phyloP scores from a whole-genome alignment of 2,329 filamentous ascomycete species.

The Erysiphe pulchra region DNA sequence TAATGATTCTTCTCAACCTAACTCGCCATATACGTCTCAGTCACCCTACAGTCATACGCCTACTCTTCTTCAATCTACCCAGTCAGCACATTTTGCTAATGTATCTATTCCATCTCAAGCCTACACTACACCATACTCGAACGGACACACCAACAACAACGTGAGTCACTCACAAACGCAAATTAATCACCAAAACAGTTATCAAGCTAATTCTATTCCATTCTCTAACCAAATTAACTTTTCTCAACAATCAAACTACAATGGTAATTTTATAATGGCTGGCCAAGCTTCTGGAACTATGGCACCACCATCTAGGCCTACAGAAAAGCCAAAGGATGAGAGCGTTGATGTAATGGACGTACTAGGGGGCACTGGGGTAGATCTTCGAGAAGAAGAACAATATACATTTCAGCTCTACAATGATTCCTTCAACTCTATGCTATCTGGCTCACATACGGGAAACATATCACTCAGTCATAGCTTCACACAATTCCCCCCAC shows the following conservation, averaged over 20 bases:
- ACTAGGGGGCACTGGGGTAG: slow-evolving; percentile 61
- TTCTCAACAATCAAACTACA: slow-evolving; percentile 1
- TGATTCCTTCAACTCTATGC: slow-evolving; percentile 20
- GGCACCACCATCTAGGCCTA: slow-evolving; percentile 33
- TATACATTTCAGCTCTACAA: slow-evolving; percentile 45
- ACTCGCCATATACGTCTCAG: slow-evolving; percentile 28
- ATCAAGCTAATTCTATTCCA: not conserved
- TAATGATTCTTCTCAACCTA: slow-evolving; percentile 39
- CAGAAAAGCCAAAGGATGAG: slow-evolving; percentile 28
- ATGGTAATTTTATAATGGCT: slow-evolving; percentile 2
- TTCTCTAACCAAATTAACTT: not conserved
- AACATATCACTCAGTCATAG: slow-evolving; percentile 19
- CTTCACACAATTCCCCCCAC: slow-evolving; percentile 27
- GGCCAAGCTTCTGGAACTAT: slow-evolving; percentile 18
- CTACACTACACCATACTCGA: slow-evolving; percentile 14
- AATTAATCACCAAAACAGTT: slow-evolving; percentile 7
- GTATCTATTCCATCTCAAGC: slow-evolving; percentile 10
- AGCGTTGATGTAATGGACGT: slow-evolving; percentile 61
- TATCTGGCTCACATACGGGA: slow-evolving; percentile 17
- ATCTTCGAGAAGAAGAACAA: slow-evolving; percentile 67
- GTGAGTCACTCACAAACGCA: slow-evolving; percentile 8
- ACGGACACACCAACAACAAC: slow-evolving; percentile 9
- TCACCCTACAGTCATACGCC: slow-evolving; percentile 18
- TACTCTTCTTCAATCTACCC: not conserved
- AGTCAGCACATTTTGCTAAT: slow-evolving; percentile 12